Percentiles rank a stretch among this genome's conserved stretches.
phyloP scores from a whole-genome alignment of 2,329 filamentous ascomycete species.

The Coleophoma cylindrospora region DNA sequence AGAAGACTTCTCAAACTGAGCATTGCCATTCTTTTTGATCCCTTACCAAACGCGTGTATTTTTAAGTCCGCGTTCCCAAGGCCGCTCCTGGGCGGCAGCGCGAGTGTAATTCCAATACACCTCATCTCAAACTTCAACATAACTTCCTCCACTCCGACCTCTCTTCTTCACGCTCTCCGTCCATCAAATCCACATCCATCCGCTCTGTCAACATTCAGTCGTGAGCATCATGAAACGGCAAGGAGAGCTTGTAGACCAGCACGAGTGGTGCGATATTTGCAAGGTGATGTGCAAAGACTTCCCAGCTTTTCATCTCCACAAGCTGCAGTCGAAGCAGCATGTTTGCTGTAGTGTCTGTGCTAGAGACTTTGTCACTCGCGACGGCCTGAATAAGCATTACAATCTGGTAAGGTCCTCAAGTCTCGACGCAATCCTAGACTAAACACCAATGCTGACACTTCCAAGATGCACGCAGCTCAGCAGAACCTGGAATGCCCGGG shows the following conservation, averaged over 20 bases:
- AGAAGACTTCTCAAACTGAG: no score
- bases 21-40: no score
- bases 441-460: neutral
- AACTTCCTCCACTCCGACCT: neutral
- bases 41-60: no score
- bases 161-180: neutral
- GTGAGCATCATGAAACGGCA: no score
- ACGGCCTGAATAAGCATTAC: constrained; percentile 8
- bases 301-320: constrained; percentile 7
- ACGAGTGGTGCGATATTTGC: constrained; percentile 3
- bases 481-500: constrained; percentile 14
- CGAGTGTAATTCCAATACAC: no score
- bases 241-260: neutral
- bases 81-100: no score
- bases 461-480: constrained; percentile 11
- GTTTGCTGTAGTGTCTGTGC: constrained; percentile 10
- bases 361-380: constrained; percentile 9
- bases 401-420: constrained; percentile 1
- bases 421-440: neutral
- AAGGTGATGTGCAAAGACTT: constrained; percentile 2
- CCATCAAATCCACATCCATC: neutral
- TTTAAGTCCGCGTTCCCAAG: no score
- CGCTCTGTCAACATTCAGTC: no score
- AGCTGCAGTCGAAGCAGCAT: constrained; percentile 1
- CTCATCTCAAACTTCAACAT: no score